Evolutionary conservation across 1,284 basidiomycete genomes (phyloP).

Genomic region (Sutorius eximius): DNA sequence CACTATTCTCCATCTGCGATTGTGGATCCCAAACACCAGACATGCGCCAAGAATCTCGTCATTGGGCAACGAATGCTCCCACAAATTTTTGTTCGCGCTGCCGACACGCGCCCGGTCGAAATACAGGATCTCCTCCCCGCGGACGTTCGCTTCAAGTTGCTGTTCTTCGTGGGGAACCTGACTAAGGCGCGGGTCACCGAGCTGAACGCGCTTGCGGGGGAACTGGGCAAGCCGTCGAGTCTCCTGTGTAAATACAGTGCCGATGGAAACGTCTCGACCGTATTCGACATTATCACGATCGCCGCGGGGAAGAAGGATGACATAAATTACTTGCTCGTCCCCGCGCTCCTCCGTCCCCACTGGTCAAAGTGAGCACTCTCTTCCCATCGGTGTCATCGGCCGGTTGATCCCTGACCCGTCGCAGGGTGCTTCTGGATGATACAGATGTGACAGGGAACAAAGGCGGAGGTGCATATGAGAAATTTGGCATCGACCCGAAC

Average conservation of each 20-base stretch:
- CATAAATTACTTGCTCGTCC: constrained; percentile 51
- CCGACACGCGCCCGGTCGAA: constrained; percentile 61
- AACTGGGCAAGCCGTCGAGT: constrained; percentile 39
- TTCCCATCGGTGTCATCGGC: neutral
- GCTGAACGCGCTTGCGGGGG: constrained; percentile 45
- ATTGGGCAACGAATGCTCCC: constrained; percentile 64
- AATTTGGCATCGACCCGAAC: constrained; percentile 45
- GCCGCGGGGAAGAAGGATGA: constrained; percentile 45
- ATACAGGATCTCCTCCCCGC: constrained; percentile 70
- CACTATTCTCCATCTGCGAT: constrained; percentile 59
- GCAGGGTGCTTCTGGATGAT: constrained; percentile 33
- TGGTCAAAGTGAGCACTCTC: constrained; percentile 58
- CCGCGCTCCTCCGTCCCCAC: constrained; percentile 54
- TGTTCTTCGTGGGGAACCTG: constrained; percentile 66
- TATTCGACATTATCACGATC: constrained; percentile 61
- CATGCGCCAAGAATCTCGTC: constrained; percentile 42
- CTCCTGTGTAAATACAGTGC: constrained; percentile 41
- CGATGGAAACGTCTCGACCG: constrained; percentile 25
- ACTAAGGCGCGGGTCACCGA: constrained; percentile 41
- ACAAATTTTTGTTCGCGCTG: constrained; percentile 59
- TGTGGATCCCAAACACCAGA: constrained; percentile 46
- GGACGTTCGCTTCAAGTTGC: constrained; percentile 71
- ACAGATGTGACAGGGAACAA: constrained; percentile 33
- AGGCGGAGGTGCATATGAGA: constrained; percentile 46
- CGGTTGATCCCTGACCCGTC: constrained; percentile 1